Evolutionary conservation across 805 yeast genomes (phyloP).

Genomic region (Lachancea sp.): DNA sequence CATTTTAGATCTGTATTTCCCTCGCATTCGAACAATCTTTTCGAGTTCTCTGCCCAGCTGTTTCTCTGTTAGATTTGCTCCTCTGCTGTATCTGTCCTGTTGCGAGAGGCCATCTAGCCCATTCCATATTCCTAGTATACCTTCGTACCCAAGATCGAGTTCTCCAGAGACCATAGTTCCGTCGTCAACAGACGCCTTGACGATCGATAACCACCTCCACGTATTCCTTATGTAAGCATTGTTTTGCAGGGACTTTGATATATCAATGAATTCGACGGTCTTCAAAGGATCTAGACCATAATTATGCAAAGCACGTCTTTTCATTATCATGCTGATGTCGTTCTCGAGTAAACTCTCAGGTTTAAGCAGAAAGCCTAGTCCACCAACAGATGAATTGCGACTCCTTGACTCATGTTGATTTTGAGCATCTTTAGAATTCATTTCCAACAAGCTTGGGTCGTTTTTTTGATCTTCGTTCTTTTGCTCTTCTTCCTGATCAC

Average conservation of each 20-base stretch:
- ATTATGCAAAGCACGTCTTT: constrained; percentile 63
- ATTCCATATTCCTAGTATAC: constrained; percentile 87
- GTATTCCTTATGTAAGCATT: constrained; percentile 61
- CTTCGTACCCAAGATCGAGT: constrained; percentile 78
- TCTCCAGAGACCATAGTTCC: constrained; percentile 64
- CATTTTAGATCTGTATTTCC: constrained; percentile 20
- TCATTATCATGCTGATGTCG: constrained; percentile 70
- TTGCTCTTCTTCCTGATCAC: constrained; percentile 11
- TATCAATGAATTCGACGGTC: constrained; percentile 56
- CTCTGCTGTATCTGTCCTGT: constrained; percentile 42
- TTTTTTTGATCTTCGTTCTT: constrained; percentile 16
- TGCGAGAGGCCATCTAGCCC: constrained; percentile 50
- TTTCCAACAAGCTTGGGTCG: constrained; percentile 14
- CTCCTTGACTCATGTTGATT: constrained; percentile 2
- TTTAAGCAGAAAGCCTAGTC: constrained; percentile 28
- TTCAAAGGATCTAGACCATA: constrained; percentile 63
- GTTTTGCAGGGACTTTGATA: constrained; percentile 43
- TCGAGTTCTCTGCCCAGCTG: constrained; percentile 32
- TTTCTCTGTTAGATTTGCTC: constrained; percentile 25
- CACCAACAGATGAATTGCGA: constrained; percentile 15
- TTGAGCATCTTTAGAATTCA: constrained; percentile 10
- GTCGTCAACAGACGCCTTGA: constrained; percentile 55
- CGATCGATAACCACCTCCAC: constrained; percentile 87
- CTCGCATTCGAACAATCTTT: constrained; percentile 37
- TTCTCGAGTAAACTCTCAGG: constrained; percentile 47